Conservation (phyloP, 768 basidiomycete genomes). For the Suillus lakei region DNA sequence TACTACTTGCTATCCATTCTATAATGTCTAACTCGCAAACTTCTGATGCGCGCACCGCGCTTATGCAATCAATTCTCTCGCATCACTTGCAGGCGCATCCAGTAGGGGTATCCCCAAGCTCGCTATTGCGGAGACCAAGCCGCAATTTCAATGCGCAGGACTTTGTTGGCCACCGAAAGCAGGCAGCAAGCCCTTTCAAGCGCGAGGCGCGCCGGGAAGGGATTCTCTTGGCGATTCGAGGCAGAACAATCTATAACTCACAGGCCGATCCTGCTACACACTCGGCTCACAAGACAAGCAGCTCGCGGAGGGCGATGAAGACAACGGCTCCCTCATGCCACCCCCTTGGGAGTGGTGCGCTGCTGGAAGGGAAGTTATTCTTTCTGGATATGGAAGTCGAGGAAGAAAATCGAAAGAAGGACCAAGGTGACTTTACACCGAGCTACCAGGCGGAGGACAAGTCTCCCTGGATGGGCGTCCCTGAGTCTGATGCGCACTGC, state of each 20-base stretch:
- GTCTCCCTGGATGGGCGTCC: background rate
- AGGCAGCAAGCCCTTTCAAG: background rate
- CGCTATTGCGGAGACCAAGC: constrained; percentile 8
- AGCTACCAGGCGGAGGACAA: background rate
- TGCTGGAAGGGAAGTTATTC: background rate
- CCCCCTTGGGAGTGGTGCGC: too few species aligned
- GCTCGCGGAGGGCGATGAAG: background rate
- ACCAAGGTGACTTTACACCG: background rate
- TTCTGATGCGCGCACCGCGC: constrained; percentile 40
- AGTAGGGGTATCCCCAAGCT: background rate
- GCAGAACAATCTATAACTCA: constrained; percentile 36
- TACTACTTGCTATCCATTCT: constrained; percentile 9
- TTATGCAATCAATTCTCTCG: constrained; percentile 33
- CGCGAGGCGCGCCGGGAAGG: background rate
- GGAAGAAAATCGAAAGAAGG: constrained; percentile 18
- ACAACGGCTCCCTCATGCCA: background rate
- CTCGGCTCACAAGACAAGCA: background rate
- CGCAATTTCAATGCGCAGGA: constrained; percentile 12
- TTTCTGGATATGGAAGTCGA: constrained; percentile 24
- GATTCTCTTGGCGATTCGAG: constrained; percentile 19
- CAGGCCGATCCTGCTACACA: background rate
- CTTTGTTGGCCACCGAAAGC: background rate
- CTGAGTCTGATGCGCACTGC: constrained; percentile 1
- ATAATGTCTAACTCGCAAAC: constrained; percentile 29
- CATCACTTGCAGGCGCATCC: constrained; percentile 27